Evolutionary conservation across 129 eudicot species (phyloP).

Genomic region (Erigeron canadensis): DNA sequence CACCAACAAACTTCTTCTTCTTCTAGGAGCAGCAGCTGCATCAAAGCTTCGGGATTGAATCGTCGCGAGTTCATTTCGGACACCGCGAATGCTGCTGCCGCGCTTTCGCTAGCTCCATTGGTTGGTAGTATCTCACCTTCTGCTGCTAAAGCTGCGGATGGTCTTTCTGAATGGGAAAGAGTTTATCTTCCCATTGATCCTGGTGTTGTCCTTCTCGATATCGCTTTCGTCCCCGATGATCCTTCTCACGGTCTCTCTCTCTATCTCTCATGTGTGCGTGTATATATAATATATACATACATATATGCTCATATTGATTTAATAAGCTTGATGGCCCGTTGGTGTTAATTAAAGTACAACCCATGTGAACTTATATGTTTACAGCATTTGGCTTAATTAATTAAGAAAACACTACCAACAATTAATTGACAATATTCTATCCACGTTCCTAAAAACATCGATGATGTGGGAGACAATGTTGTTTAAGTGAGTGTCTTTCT

Average conservation of each 20-base stretch:
- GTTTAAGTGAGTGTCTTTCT: too few relatives aligned
- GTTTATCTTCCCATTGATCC: slow-evolving; percentile 92
- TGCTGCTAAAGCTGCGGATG: slow-evolving; percentile 46
- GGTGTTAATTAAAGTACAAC: too few relatives aligned
- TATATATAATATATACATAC: too few relatives aligned
- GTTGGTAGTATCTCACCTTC: not conserved
- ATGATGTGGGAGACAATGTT: too few relatives aligned
- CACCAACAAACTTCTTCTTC: slow-evolving; percentile 3
- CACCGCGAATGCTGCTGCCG: slow-evolving; percentile 50
- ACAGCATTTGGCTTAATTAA: too few relatives aligned
- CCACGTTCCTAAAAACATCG: too few relatives aligned
- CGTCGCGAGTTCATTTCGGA: slow-evolving; percentile 61
- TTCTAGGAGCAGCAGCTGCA: not conserved
- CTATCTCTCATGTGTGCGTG: too few relatives aligned
- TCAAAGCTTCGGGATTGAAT: slow-evolving; percentile 43
- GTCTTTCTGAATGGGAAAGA: slow-evolving; percentile 89
- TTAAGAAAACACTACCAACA: too few relatives aligned
- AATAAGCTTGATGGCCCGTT: too few relatives aligned
- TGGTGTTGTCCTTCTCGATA: slow-evolving; percentile 95
- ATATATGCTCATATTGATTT: not conserved
- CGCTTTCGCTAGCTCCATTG: slow-evolving; percentile 49
- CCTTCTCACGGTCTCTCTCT: slow-evolving; percentile 64
- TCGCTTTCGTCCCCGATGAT: slow-evolving; percentile 93
- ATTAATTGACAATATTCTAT: too few relatives aligned
- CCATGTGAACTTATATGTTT: too few relatives aligned